These are phyloP conservation scores for Backusella circina DNA, from an alignment of 192 early-diverging fungal species.

Conservation along the genomic window DNA sequence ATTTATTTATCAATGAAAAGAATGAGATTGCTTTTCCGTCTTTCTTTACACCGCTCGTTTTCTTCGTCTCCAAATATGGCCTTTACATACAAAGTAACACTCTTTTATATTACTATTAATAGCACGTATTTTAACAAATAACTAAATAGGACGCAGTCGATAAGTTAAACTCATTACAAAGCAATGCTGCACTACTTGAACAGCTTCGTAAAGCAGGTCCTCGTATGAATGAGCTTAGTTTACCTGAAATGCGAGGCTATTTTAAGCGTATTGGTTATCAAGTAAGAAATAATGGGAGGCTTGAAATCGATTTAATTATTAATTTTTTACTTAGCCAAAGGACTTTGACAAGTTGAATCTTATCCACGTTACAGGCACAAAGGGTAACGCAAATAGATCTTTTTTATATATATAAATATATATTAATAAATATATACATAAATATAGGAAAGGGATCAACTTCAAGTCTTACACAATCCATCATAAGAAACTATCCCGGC, in stretches of 20 bases:
- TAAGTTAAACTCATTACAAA: slow-evolving; percentile 81
- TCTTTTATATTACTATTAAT: neutral
- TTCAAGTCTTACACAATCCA: slow-evolving; percentile 76
- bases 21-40: neutral
- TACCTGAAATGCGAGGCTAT: slow-evolving; percentile 65
- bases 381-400: no score
- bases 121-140: neutral
- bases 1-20: neutral
- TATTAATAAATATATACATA: no score
- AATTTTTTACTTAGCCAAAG: slow-evolving; percentile 30
- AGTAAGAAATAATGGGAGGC: slow-evolving; percentile 36
- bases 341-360: slow-evolving; percentile 74
- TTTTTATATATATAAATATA: no score
- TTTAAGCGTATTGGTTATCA: slow-evolving; percentile 72
- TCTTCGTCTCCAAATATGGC: slow-evolving; percentile 8
- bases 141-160: slow-evolving; percentile 68
- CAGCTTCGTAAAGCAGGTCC: slow-evolving; percentile 65
- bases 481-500: slow-evolving; percentile 50
- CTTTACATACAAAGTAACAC: slow-evolving; percentile 16
- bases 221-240: slow-evolving; percentile 50
- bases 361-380: slow-evolving; percentile 83
- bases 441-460: slow-evolving; percentile 88
- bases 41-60: slow-evolving; percentile 2
- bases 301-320: no score
- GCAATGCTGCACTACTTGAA: slow-evolving; percentile 76